Conservation (phyloP, 2,329 filamentous ascomycete species). For the Paradendryphiella salina region DNA sequence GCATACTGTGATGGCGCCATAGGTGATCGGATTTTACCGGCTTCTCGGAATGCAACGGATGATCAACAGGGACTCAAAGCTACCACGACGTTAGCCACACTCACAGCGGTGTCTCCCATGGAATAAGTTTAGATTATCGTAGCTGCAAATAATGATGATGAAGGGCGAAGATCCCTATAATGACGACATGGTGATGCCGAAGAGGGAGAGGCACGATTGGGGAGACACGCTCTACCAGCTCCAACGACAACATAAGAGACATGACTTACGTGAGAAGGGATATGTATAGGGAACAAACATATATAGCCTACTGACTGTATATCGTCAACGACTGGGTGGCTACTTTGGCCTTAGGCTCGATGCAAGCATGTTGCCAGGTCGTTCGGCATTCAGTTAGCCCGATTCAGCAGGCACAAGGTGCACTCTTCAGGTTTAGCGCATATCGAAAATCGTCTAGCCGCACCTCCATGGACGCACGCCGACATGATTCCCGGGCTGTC, state of each 20-base stretch:
- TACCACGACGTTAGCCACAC: constrained; percentile 6
- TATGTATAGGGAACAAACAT: neutral
- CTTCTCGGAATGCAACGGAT: neutral
- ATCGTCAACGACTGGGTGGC: neutral
- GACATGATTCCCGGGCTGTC: no score
- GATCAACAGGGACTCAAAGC: neutral
- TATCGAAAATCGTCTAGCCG: neutral
- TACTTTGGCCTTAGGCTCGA: neutral
- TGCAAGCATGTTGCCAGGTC: neutral
- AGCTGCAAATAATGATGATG: neutral
- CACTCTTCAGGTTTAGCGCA: neutral
- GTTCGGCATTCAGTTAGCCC: constrained; percentile 3
- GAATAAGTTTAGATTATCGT: neutral
- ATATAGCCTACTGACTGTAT: neutral
- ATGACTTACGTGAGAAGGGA: neutral
- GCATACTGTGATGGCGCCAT: constrained; percentile 28
- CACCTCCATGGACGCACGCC: neutral
- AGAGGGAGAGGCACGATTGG: neutral
- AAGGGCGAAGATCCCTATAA: neutral
- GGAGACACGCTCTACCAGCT: neutral
- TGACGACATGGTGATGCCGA: neutral
- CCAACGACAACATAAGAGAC: neutral
- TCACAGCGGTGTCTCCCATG: neutral
- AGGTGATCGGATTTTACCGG: constrained; percentile 5
- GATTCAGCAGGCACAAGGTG: neutral